phyloP scores from a whole-genome alignment of 371 early-diverging fungal species.

The Mucor ambiguus region DNA sequence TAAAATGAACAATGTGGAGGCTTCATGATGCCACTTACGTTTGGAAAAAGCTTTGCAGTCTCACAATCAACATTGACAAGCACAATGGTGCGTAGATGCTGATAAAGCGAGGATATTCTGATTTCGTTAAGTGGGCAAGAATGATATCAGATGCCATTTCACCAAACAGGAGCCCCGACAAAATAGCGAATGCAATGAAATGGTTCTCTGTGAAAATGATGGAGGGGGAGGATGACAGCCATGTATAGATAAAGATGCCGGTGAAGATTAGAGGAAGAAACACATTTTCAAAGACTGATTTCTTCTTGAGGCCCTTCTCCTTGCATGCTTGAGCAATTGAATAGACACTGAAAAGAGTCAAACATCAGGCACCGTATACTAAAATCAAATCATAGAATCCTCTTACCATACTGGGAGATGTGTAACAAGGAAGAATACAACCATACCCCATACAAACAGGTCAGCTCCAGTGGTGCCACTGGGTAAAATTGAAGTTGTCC shows the following conservation, averaged over 20 bases:
- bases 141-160: constrained; percentile 91
- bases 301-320: constrained; percentile 23
- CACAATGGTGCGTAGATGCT: constrained; percentile 13
- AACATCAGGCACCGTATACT: not conserved
- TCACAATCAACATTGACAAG: not conserved
- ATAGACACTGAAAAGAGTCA: constrained; percentile 14
- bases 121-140: constrained; percentile 84
- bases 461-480: constrained; percentile 36
- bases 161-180: constrained; percentile 83
- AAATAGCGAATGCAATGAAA: constrained; percentile 70
- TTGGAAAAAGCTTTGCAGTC: not conserved
- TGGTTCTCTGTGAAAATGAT: constrained; percentile 63
- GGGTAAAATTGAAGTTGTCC: constrained; percentile 24
- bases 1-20: not conserved
- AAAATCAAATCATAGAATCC: not conserved
- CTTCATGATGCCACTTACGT: constrained; percentile 31
- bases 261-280: constrained; percentile 60
- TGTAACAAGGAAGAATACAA: constrained; percentile 38
- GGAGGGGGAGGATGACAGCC: constrained; percentile 70
- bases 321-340: constrained; percentile 37
- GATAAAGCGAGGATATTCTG: constrained; percentile 72
- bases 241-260: constrained; percentile 57
- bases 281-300: constrained; percentile 22
- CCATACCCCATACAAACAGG: constrained; percentile 41
- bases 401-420: constrained; percentile 49